Base-by-base conservation (phyloP, 1,284 basidiomycete genomes). In the Butyriboletus appendiculatus region DNA sequence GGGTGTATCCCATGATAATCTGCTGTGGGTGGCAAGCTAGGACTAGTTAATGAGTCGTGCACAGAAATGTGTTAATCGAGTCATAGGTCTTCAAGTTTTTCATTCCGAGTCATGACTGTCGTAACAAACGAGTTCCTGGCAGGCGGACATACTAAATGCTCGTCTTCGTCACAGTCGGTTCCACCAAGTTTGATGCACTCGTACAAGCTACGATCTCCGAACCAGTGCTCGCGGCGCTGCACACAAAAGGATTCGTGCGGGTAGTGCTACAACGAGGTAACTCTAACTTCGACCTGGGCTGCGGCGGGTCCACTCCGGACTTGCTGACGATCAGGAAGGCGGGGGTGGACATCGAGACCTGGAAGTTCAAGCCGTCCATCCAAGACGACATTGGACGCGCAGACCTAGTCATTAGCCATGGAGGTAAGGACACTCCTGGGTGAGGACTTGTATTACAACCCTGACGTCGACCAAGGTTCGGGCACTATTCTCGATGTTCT, bases 401-500 rank as follows among this genome's bases (percentile, higher is more conserved):
- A 24, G 86, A 94, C 67, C 71, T 94, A 43, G 82, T 98, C 48
- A 88, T 98, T 38, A 92, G 92, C 65, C 96, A 98, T 80, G 96
- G 94, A 65, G 95, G 95, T 95, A 68, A 61, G 83, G 39, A 28
- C 16, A 7, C 26, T 28, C 26, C 49, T 8, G 39, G 12, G 2
- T 15, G 20, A 33, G 12, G 45, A 38, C 43, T 34, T 3, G 35
- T 33, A 35, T 33, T 62, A 32, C 24, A 15, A 37, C 6, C 33
- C 50, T 56, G 40, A 62, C 52, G 34, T 52, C 41, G 34, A 42
- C 28, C 51, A 66, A 97, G 96, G 96, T 48, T 92, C 96, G 12
- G 96, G 96, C 9, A 97, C 96, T 2, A 96, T 98, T 62, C 79
- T 98, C 37, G 92, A 96, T 45, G 92, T 90, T 12, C 76, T 98